Evolutionary conservation across 352 stramenopile genomes (phyloP), one percentile per base, ranked within the genome.

Genomic region (Pythium phragmiticola): DNA sequence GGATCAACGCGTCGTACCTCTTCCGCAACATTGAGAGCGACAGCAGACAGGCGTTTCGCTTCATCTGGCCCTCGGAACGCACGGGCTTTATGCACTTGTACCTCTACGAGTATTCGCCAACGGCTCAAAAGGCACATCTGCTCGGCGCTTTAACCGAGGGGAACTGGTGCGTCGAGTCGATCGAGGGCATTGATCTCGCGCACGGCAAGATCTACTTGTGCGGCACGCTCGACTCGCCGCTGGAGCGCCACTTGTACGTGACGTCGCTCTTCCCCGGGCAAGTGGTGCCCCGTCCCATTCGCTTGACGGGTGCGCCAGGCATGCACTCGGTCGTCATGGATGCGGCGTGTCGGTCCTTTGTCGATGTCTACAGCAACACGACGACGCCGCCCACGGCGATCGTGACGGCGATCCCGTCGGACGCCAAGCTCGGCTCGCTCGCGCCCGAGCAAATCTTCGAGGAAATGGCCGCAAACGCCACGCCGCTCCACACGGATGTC

Each of bases 61-160:
- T 99, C 71, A 77, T 98, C 39, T 99, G 96, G 90, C 92, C 83
- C 12, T 98, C 88, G 1, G 96, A 99, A 77, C 75, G 94, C 45
- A 87, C 77, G 30, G 96, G 96, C n/a, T 98, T 88, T 68, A 95
- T 92, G 79, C 96, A 98, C 60, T 70, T 99, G 48, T 99, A 99
- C 76, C 72, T 99, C 56, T 99, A 99, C 73, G 95, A 95, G 60
- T 98, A 89, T 65, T 72, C 67, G 37, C 60, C 78, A 33, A 63
- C 71, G 23, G 70, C 73, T 4, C 52, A 60, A 1, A 68, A 54
- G 30, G 73, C 80, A 8, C 70, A 80, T 36, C 62, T 87, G 8
- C 54, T 95, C 30, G 81, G 78, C 0, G 66, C 84, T 37, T 69
- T 95, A 26, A 95, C 86, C 39, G 75, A 70, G 33, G 87, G 85